Evolutionary conservation across 163 green algal genomes (phyloP).

Genomic region (Trebouxia gelatinosa): DNA sequence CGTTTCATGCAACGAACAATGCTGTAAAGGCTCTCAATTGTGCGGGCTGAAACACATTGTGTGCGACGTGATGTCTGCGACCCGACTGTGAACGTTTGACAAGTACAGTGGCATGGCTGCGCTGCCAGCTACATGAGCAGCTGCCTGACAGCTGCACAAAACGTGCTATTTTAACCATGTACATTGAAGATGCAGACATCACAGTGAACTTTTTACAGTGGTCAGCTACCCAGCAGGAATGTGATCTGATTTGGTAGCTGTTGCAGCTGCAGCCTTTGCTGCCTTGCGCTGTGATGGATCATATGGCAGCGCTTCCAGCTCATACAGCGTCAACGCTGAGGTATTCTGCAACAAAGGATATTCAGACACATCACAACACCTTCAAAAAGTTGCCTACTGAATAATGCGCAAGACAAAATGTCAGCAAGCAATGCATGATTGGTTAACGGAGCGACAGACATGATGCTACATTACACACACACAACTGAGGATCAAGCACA

Average conservation of each 20-base stretch:
- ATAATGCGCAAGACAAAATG: no score
- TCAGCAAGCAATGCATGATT: no score
- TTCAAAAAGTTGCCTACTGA: background rate
- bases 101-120: no score
- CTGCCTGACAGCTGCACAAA: background rate
- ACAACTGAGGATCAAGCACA: background rate
- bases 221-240: no score
- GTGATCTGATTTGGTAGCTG: background rate
- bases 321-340: background rate
- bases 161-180: background rate
- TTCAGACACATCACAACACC: background rate
- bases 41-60: no score
- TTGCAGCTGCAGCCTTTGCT: background rate
- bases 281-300: background rate
- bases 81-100: no score
- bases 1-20: no score
- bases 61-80: no score
- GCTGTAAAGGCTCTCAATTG: no score
- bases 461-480: background rate
- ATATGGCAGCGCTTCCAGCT: background rate
- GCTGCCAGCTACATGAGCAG: background rate
- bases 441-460: background rate
- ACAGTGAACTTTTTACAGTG: no score
- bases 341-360: background rate
- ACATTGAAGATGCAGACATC: no score